Evolutionary conservation across 106 monocot species (phyloP), one percentile per base, ranked within the genome.

Genomic region (Cymbidium sinense): DNA sequence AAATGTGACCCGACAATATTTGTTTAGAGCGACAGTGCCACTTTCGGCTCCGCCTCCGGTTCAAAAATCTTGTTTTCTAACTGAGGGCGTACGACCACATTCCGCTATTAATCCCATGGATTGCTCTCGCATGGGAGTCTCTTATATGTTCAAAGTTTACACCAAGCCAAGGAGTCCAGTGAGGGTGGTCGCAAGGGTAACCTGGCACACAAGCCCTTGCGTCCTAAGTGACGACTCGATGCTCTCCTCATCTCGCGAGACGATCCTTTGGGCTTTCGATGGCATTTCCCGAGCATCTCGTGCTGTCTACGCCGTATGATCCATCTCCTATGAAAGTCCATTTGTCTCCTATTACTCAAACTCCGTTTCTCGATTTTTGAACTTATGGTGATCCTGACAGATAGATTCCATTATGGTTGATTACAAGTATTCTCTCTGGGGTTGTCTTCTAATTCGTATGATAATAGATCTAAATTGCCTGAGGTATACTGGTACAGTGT

Each of bases 381-480:
- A 29, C 23, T 67, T 8, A 44, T 61, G 7, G 17, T 33, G 27
- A 77, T 84, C 50, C 69, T 54, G 79, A 19, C 79, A 95, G 95
- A 93, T 95, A n/a, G 71, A 73, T 50, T 85, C 76, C 29, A 83
- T 93, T 13, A 86, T 89, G 43, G 77, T 79, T 23, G 95, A 95
- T 76, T 95, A 93, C 86, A 90, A 93, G 80, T 91, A 84, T 70
- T 93, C 88, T 36, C 77, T 95, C n/a, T 87, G 8, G 69, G 79
- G 1, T 43, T 93, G 75, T 25, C 85, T 69, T 50, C 80, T 3
- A 70, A 73, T 67, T 85, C 93, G 20, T 50, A 58, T 13, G 83
- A 75, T n/a, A 93, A 95, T 69, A 75, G 81, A 71, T 70, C 28
- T 43, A 86, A 84, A 79, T 77, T 93, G n/a, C 86, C 88, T 0